These are phyloP conservation scores for Cronartium quercuum DNA, from an alignment of 1,284 basidiomycete species.

Conservation along the genomic window DNA sequence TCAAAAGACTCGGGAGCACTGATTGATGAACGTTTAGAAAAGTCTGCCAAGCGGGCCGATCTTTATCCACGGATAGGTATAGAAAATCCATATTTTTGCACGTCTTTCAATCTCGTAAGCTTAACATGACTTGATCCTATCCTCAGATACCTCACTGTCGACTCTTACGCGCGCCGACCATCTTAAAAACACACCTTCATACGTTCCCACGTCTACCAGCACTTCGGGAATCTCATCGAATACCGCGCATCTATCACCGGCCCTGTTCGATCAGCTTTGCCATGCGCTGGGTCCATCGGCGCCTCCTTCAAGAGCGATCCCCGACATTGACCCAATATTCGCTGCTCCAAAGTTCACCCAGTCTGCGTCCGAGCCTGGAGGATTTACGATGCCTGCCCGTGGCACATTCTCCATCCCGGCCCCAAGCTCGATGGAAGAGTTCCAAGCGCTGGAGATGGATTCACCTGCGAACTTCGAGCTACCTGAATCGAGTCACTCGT, in stretches of 20 bases:
- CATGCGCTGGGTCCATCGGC: not conserved
- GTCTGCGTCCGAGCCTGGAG: not conserved
- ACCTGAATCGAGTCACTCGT: not conserved
- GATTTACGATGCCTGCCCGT: constrained; percentile 21
- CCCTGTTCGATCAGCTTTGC: not conserved
- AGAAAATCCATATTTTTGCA: no score
- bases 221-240: not conserved
- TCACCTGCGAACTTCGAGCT: not conserved
- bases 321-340: constrained; percentile 3
- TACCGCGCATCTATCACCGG: not conserved
- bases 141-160: not conserved
- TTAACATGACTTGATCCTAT: not conserved
- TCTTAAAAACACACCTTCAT: not conserved
- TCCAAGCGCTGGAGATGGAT: not conserved
- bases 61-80: not conserved
- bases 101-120: not conserved
- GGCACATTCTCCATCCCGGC: constrained; percentile 36
- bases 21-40: not conserved
- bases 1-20: not conserved
- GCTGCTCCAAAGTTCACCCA: not conserved
- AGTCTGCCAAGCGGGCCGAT: not conserved
- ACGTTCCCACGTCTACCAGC: not conserved
- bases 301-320: not conserved
- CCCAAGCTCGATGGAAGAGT: constrained; percentile 5
- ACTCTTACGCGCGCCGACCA: not conserved